Evolutionary conservation across 2,329 filamentous ascomycete species (phyloP), one percentile per base, ranked within the genome.

Genomic region (Diaporthe vexans): DNA sequence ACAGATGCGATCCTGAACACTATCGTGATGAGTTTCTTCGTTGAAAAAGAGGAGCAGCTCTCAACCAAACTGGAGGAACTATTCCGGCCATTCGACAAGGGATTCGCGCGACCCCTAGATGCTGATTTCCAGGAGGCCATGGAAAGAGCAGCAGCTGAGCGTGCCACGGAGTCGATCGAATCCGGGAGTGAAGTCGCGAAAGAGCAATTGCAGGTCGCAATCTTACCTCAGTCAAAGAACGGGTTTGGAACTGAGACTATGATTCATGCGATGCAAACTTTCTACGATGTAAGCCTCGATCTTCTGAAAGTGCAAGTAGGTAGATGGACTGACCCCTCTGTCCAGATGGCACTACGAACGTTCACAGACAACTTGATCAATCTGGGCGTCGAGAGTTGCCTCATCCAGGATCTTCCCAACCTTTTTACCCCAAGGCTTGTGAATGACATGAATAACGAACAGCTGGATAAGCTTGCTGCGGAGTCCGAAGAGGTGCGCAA

Each of bases 341-440:
- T 24, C 11, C 35, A 59, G 57, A 59, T 59, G 57, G 19, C 33
- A 4, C 21, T 59, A 15, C 10, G 35, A 40, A 59, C 57, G 33
- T 59, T 59, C 57, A 59, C 57, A 11, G 57, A 59, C 5, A 59
- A 59, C 21, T 17, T 59, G 21, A 59, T 59, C 21, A 40, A 37
- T 10, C 21, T 59, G 15, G 33, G 33, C 21, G 24, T 59, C 21
- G 57, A 59, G 57, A 59, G 33, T 2, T 59, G 57, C 7, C 33
- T 59, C 21, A 37, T 59, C 4, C 33, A 37, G 21, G 33, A 59
- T 37, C 57, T 59, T 24, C 57, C 35, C 2, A 24, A 35, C 35
- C 21, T 59, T 3, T 59, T 59, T 13, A 59, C 57, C 2, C 21
- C 57, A 24, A 24, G 19, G n/a, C 33, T 59, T 37, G 57, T 59